Base-by-base conservation (phyloP, 2,329 filamentous ascomycete genomes). In the Aphanoascus verrucosus region DNA sequence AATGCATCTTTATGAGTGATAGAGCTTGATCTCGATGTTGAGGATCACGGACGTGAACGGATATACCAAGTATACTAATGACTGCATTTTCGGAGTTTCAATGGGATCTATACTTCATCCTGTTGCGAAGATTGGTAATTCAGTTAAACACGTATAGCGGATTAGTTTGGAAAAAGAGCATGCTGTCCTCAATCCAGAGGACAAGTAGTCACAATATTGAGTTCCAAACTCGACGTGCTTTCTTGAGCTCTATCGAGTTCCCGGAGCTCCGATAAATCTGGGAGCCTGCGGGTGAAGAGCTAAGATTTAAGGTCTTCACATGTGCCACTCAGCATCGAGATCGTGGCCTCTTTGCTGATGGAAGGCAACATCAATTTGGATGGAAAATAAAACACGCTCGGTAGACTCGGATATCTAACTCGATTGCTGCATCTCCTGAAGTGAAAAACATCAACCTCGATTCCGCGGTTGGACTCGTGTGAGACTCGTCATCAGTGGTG, bases 251-350 rank as follows among this genome's bases (percentile, higher is more conserved):
- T 14, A 19, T 11, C 23, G 53, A 52, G 23, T 28, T 28, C 23
- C 23, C 23, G 23, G 23, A 28, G 23, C 23, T 28, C 23, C 23
- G 23, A 28, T 28, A 4, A 28, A 56, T 52, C 49, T 44, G 49
- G 53, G 40, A 44, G 49, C 49, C 49, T 55, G 38, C n/a, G n/a
- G 3, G 35, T 12, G n/a, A 37, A 47, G 45, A 37, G 32, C 32
- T 48, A 20, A 38, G 23, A 51, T 48, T 34, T 19, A 4, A 5
- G 14, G 17, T 37, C 9, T 20, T 51, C 49, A 51, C 49, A 51
- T 51, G 50, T 41, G 42, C 50, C 50, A 46, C 50, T 46, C 32
- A 40, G 34, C 17, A 52, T 31, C 11, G 32, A 46, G 11, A 52
- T 17, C 37, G 50, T 52, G 50, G 41, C 50, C 50, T 46, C 34